A percentile compares a stretch with the other conserved stretches of the same genome.
phyloP scores from a whole-genome alignment of 106 monocot species.

The Dioscorea alata region DNA sequence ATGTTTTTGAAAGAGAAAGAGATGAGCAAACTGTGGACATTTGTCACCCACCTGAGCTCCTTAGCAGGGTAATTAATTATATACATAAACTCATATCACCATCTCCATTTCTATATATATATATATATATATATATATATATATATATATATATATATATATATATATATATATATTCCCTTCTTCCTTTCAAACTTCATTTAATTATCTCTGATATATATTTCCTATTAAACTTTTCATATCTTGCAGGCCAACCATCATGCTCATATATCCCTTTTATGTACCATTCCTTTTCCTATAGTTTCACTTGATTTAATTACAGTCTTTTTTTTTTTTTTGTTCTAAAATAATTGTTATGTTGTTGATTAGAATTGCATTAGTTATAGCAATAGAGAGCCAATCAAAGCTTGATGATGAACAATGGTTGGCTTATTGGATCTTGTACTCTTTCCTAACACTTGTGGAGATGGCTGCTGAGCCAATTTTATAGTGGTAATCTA shows the following conservation, averaged over 20 bases:
- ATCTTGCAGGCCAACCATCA: conserved; percentile 62
- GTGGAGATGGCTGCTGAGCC: conserved; percentile 83
- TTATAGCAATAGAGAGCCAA: conserved; percentile 81
- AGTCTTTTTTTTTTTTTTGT: no score
- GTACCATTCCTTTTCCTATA: conserved; percentile 11
- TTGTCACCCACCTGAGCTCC: conserved; percentile 52
- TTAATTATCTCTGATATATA: neutral
- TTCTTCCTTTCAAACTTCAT: no score
- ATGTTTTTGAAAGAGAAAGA: neutral
- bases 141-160: no score
- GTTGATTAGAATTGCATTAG: conserved; percentile 62
- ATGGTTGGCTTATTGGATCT: conserved; percentile 93
- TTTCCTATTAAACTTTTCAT: neutral
- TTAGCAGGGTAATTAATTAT: conserved; percentile 64
- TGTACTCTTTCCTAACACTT: conserved; percentile 84
- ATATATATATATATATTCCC: no score
- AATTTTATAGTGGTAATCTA: conserved; percentile 56
- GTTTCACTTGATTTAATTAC: neutral
- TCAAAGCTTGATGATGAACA: conserved; percentile 84
- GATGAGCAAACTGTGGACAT: conserved; percentile 69
- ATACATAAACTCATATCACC: neutral
- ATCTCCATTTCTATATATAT: neutral
- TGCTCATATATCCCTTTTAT: conserved; percentile 82
- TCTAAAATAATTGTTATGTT: neutral
- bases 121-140: no score